Conservation (phyloP, 192 early-diverging fungal genomes). For the Dissophora globulifera region DNA sequence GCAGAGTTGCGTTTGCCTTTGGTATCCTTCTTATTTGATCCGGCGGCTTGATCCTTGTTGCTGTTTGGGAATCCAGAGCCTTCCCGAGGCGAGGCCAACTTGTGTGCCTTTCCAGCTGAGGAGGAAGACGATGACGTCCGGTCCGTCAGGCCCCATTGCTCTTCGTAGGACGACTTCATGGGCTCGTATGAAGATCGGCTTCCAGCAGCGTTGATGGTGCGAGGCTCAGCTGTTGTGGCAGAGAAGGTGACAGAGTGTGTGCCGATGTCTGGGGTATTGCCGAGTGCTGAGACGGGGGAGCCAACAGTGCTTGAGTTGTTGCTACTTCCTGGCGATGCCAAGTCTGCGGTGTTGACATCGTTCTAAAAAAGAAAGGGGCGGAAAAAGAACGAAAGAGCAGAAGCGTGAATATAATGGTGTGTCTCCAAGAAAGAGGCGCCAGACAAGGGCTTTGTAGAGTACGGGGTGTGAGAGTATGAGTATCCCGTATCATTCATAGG, state of each 20-base stretch:
- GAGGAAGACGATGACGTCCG: conserved; percentile 7
- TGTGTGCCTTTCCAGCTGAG: conserved; percentile 31
- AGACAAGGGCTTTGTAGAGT: too few relatives aligned
- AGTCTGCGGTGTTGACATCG: conserved; percentile 39
- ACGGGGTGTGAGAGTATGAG: too few relatives aligned
- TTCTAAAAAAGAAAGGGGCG: conserved; percentile 17
- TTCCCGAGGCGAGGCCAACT: conserved; percentile 39
- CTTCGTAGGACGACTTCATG: conserved; percentile 62
- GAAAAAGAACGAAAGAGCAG: background rate
- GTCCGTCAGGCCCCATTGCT: conserved; percentile 53
- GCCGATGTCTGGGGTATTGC: conserved; percentile 22
- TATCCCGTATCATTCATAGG: background rate
- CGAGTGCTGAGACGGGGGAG: conserved; percentile 45
- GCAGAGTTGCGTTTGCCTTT: conserved; percentile 32
- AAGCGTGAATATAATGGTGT: too few relatives aligned
- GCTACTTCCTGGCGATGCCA: conserved; percentile 46
- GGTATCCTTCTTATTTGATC: conserved; percentile 29
- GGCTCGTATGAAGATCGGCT: conserved; percentile 58
- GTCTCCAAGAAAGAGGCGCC: too few relatives aligned
- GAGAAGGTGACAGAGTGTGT: background rate
- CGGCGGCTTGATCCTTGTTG: conserved; percentile 1
- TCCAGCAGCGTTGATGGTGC: conserved; percentile 31
- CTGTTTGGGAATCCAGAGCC: conserved; percentile 33
- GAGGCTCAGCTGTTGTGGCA: conserved; percentile 17
- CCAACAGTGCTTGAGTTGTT: conserved; percentile 25